Conservation (phyloP, 768 basidiomycete species). For the Hypholoma fasciculare region DNA sequence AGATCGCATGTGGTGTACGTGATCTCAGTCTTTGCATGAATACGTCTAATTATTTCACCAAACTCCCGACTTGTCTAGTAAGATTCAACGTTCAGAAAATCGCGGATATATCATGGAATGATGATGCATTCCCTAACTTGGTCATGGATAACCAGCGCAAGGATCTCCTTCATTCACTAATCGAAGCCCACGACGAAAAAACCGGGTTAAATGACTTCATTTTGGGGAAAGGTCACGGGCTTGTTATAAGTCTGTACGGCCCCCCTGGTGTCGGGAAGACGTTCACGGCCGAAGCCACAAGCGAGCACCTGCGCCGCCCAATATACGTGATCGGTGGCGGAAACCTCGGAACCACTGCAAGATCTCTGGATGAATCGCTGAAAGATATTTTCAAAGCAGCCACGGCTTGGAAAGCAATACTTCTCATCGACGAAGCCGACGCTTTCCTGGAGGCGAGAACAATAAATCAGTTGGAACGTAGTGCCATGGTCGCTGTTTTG, state of each 20-base stretch:
- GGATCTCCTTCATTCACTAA: slow-evolving; percentile 52
- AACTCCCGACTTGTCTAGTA: slow-evolving; percentile 32
- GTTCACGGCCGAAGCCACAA: slow-evolving; percentile 59
- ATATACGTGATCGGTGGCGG: slow-evolving; percentile 55
- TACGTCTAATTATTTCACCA: neutral
- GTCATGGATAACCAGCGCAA: slow-evolving; percentile 55
- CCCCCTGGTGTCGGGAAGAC: slow-evolving; percentile 63
- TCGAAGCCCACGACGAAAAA: slow-evolving; percentile 55
- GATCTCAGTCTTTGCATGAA: slow-evolving; percentile 7
- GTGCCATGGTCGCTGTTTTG: slow-evolving; percentile 75
- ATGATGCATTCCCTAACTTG: slow-evolving; percentile 56
- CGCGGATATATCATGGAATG: slow-evolving; percentile 54
- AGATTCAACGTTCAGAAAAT: slow-evolving; percentile 62
- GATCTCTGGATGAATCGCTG: slow-evolving; percentile 42
- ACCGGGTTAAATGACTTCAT: slow-evolving; percentile 60
- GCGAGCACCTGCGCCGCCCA: slow-evolving; percentile 52
- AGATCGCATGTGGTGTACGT: slow-evolving; percentile 60
- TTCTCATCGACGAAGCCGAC: slow-evolving; percentile 64
- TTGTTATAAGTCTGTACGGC: slow-evolving; percentile 57
- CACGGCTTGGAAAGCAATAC: slow-evolving; percentile 59
- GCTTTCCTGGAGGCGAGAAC: slow-evolving; percentile 73
- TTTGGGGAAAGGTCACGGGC: slow-evolving; percentile 61
- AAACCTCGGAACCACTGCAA: slow-evolving; percentile 50
- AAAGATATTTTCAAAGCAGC: slow-evolving; percentile 53
- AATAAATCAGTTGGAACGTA: slow-evolving; percentile 61